Percentiles rank a stretch among this genome's conserved stretches.
Conservation (phyloP, 805 yeast species). For the Candida railenensis region DNA sequence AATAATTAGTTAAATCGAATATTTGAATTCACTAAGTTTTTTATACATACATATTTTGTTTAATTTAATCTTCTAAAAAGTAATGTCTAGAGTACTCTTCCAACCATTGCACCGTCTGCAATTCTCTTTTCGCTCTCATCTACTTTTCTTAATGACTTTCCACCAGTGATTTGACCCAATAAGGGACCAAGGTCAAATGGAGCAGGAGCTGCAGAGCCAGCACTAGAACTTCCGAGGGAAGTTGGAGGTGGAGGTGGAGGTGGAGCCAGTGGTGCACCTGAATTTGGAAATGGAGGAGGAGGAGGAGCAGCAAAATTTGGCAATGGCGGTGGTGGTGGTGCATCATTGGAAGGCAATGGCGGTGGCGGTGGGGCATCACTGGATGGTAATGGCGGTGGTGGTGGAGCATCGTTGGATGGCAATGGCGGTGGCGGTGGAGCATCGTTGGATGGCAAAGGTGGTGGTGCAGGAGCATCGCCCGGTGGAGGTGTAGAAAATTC, state of each 20-base stretch:
- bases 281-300: constrained; percentile 23
- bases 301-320: constrained; percentile 12
- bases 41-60: neutral
- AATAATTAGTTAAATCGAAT: no score
- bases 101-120: constrained; percentile 47
- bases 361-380: constrained; percentile 11
- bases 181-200: constrained; percentile 43
- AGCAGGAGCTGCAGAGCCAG: constrained; percentile 24
- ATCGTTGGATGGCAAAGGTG: constrained; percentile 17
- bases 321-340: constrained; percentile 17
- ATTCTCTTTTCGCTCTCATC: constrained; percentile 46
- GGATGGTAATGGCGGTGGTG: constrained; percentile 10
- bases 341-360: constrained; percentile 16
- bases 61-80: constrained; percentile 1
- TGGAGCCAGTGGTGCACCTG: constrained; percentile 25
- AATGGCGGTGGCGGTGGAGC: constrained; percentile 13
- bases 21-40: no score
- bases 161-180: constrained; percentile 57
- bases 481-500: constrained; percentile 25
- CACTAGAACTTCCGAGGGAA: constrained; percentile 16
- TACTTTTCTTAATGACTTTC: constrained; percentile 51
- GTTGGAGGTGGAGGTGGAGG: constrained; percentile 19
- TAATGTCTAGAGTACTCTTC: constrained; percentile 42
- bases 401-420: constrained; percentile 4
- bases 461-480: constrained; percentile 12